A percentile compares a stretch with the other conserved stretches of the same genome.
Conservation (phyloP, 345 rosid genomes). For the Schrenkiella parvula region DNA sequence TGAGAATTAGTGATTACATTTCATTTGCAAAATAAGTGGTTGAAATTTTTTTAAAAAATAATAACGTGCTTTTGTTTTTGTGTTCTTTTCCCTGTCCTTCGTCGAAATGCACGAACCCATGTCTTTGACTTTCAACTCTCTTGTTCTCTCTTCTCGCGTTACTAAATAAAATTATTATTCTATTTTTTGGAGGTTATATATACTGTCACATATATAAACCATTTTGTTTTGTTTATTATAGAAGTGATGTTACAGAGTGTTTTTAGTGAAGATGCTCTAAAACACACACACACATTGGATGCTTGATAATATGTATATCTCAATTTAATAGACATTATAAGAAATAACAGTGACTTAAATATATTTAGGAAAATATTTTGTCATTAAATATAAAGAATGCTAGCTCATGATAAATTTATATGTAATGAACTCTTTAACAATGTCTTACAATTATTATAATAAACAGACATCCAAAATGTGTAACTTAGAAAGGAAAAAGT, state of each 20-base stretch:
- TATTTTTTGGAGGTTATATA: background rate
- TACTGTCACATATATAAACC: slow-evolving; percentile 10
- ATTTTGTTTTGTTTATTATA: background rate
- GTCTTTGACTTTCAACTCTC: slow-evolving; percentile 33
- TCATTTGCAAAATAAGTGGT: slow-evolving; percentile 5
- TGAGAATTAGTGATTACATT: background rate
- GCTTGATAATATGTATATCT: background rate
- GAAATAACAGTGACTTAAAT: background rate
- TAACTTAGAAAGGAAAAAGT: too few relatives aligned
- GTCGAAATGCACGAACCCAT: slow-evolving; percentile 29
- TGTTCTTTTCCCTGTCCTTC: background rate
- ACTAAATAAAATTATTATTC: background rate
- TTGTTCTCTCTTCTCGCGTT: slow-evolving; percentile 14
- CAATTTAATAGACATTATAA: background rate
- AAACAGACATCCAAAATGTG: background rate
- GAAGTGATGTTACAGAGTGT: background rate
- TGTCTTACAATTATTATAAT: background rate
- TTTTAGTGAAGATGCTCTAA: background rate
- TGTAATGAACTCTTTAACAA: background rate
- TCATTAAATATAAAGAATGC: background rate
- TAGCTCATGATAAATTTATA: background rate
- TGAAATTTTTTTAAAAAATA: background rate
- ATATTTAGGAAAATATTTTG: background rate
- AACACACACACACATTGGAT: background rate
- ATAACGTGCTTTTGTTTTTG: slow-evolving; percentile 17